Evolutionary conservation across 23 red algal genomes (phyloP).

Genomic region (Gracilaria caudata): DNA sequence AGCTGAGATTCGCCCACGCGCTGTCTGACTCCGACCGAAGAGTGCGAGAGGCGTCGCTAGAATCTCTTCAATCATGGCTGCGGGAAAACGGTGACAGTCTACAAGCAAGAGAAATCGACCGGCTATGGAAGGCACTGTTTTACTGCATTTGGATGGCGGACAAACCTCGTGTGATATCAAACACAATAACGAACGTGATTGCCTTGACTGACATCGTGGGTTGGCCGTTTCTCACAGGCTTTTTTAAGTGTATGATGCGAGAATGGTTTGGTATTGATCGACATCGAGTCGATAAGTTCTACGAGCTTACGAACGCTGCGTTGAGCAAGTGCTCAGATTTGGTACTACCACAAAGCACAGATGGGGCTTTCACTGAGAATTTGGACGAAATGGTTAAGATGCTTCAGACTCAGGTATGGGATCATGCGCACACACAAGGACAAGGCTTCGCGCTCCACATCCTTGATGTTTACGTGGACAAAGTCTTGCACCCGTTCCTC

Average conservation of each 20-base stretch:
- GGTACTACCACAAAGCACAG: neutral
- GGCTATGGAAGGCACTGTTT: slow-evolving; percentile 73
- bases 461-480: slow-evolving; percentile 62
- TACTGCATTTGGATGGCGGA: slow-evolving; percentile 86
- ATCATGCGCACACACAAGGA: slow-evolving; percentile 19
- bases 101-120: slow-evolving; percentile 54
- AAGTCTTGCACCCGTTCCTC: slow-evolving; percentile 34
- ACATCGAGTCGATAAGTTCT: slow-evolving; percentile 77
- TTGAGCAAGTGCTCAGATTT: slow-evolving; percentile 11
- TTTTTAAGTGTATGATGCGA: slow-evolving; percentile 58
- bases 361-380: slow-evolving; percentile 35
- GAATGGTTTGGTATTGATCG: slow-evolving; percentile 80
- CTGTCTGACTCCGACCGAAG: slow-evolving; percentile 65
- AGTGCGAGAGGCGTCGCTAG: slow-evolving; percentile 54
- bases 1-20: slow-evolving; percentile 58
- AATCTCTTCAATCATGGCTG: slow-evolving; percentile 63
- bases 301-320: slow-evolving; percentile 53
- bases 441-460: slow-evolving; percentile 67
- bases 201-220: slow-evolving; percentile 45
- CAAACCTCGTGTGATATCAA: slow-evolving; percentile 50
- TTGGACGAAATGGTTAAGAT: slow-evolving; percentile 15
- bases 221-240: slow-evolving; percentile 40
- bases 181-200: slow-evolving; percentile 37
- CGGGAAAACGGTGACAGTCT: slow-evolving; percentile 26
- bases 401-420: slow-evolving; percentile 40